Percentiles rank a stretch among this genome's conserved stretches.
Conservation (phyloP, 768 basidiomycete species). For the Collybiopsis confluens region DNA sequence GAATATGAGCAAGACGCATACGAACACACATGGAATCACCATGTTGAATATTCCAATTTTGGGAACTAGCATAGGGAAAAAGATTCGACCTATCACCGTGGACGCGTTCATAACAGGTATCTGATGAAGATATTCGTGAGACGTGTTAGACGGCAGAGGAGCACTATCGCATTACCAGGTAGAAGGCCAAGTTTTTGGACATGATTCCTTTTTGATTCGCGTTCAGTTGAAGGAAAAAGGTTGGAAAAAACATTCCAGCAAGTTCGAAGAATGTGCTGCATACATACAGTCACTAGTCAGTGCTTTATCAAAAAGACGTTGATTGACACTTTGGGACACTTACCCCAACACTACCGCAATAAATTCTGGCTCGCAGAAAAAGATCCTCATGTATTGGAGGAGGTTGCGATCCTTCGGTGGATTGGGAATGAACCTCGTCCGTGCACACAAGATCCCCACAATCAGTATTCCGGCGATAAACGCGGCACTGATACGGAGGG, state of each 20-base stretch:
- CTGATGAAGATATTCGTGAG: conserved; percentile 18
- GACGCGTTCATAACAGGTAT: conserved; percentile 52
- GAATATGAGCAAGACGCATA: conserved; percentile 33
- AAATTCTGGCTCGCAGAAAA: conserved; percentile 1
- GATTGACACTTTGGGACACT: no score
- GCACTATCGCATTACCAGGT: conserved; percentile 26
- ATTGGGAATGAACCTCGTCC: not conserved
- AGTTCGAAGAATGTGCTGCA: conserved; percentile 9
- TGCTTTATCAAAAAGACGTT: no score
- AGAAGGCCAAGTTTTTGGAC: conserved; percentile 30
- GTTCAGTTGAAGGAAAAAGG: conserved; percentile 36
- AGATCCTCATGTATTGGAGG: not conserved
- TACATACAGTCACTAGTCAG: no score
- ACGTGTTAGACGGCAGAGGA: no score
- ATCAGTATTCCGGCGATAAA: not conserved
- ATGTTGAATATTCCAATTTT: conserved; percentile 41
- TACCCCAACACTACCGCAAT: not conserved
- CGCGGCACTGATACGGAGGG: not conserved
- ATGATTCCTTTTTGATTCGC: conserved; percentile 25
- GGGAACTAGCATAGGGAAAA: conserved; percentile 40
- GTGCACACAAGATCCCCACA: not conserved
- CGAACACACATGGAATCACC: conserved; percentile 28
- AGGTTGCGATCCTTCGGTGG: not conserved
- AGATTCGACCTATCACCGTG: conserved; percentile 45
- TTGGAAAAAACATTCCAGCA: conserved; percentile 24